These are phyloP conservation scores for Ceratocystis huliohia DNA, from an alignment of 2,329 filamentous ascomycete genomes.

Conservation along the genomic window DNA sequence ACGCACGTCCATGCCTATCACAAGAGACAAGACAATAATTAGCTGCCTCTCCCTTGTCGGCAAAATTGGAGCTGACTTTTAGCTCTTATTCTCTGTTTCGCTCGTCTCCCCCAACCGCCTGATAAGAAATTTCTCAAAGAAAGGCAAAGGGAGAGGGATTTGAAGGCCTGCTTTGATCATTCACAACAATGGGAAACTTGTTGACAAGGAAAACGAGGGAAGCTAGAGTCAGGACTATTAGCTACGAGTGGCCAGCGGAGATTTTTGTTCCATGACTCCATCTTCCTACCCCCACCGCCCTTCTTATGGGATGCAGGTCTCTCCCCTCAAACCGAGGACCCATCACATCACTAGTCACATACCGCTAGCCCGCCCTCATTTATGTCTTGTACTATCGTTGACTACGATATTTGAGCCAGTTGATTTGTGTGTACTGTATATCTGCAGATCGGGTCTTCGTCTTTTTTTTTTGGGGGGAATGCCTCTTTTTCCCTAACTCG, in stretches of 20 bases:
- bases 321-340: constrained; percentile 1
- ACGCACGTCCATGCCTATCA: not conserved
- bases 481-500: not conserved
- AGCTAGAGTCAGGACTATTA: not conserved
- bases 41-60: constrained; percentile 4
- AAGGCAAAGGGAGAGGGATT: not conserved
- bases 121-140: not conserved
- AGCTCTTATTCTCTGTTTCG: not conserved
- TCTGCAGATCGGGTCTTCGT: not conserved
- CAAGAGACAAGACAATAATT: not conserved
- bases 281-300: not conserved
- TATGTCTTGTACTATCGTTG: not conserved
- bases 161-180: not conserved
- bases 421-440: not conserved
- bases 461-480: not conserved
- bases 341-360: not conserved
- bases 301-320: constrained; percentile 6
- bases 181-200: not conserved
- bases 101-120: not conserved
- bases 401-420: not conserved
- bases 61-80: not conserved
- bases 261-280: not conserved
- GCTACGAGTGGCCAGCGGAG: not conserved
- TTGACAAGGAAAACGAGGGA: not conserved
- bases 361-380: not conserved